These are phyloP conservation scores for Pythium rhizo-oryzae DNA, from an alignment of 352 stramenopile genomes.

Conservation along the genomic window DNA sequence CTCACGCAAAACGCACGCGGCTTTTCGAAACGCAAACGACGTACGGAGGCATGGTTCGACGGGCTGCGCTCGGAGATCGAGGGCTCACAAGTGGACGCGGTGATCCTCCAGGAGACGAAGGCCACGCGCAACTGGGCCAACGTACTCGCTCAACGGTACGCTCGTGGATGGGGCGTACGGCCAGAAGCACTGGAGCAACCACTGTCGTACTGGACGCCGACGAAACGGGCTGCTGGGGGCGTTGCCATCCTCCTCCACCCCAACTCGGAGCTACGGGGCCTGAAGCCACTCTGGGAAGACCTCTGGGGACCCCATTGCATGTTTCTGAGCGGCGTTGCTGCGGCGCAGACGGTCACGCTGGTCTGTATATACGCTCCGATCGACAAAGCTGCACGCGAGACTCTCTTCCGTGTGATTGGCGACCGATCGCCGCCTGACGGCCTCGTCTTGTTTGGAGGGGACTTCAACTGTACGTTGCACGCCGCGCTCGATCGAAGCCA, in stretches of 20 bases:
- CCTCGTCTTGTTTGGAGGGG: slow-evolving; percentile 1
- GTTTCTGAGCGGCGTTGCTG: background rate
- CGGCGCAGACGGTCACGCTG: background rate
- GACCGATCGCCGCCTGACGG: too few relatives aligned
- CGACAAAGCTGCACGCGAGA: background rate
- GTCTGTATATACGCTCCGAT: slow-evolving; percentile 13
- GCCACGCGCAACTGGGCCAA: background rate
- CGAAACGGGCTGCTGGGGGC: slow-evolving; percentile 8
- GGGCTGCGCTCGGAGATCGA: background rate
- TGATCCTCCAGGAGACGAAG: slow-evolving; percentile 14
- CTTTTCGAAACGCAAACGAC: background rate
- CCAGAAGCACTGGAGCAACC: background rate
- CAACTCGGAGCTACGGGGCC: background rate
- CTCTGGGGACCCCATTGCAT: slow-evolving; percentile 9
- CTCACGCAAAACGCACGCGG: slow-evolving; percentile 16
- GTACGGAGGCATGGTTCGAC: slow-evolving; percentile 3
- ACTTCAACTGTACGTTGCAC: slow-evolving; percentile 24
- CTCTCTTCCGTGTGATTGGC: background rate
- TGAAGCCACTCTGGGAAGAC: slow-evolving; percentile 6
- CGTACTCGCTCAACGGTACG: background rate
- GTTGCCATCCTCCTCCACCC: slow-evolving; percentile 17
- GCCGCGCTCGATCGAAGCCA: background rate
- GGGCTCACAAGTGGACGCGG: background rate
- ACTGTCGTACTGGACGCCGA: slow-evolving; percentile 14
- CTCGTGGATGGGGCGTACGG: slow-evolving; percentile 1